Percentiles rank a stretch among this genome's conserved stretches.
Conservation (phyloP, 176 grass and related monocot genomes). For the Aegilops speltoides region DNA sequence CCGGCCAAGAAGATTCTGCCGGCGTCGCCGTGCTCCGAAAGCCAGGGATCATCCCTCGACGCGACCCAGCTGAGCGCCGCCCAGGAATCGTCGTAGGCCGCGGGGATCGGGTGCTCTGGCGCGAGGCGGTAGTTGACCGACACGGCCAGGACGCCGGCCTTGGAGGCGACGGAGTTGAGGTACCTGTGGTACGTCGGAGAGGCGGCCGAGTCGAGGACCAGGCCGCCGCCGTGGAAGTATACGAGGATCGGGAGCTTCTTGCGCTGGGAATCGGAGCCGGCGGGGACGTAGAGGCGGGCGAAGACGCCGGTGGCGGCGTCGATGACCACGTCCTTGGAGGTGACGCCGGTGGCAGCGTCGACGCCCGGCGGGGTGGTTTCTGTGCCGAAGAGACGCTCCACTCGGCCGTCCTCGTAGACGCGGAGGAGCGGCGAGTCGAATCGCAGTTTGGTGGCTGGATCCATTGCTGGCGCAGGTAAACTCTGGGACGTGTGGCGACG, state of each 20-base stretch:
- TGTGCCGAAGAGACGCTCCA: slow-evolving; percentile 45
- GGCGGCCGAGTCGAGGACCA: neutral
- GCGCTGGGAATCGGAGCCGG: neutral
- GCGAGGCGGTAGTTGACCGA: slow-evolving; percentile 67
- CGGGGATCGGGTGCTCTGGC: slow-evolving; percentile 57
- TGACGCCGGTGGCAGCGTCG: slow-evolving; percentile 26
- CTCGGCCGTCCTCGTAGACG: slow-evolving; percentile 32
- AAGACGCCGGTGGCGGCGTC: neutral
- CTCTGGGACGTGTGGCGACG: neutral
- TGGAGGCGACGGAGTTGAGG: neutral
- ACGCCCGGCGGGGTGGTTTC: slow-evolving; percentile 29
- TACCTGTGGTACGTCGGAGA: neutral
- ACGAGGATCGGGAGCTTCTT: neutral
- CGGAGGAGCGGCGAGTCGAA: slow-evolving; percentile 25
- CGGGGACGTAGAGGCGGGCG: neutral
- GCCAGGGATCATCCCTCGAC: neutral
- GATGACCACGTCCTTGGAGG: slow-evolving; percentile 10
- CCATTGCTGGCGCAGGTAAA: slow-evolving; percentile 1
- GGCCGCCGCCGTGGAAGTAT: slow-evolving; percentile 10
- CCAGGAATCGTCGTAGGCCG: slow-evolving; percentile 51
- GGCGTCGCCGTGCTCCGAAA: neutral
- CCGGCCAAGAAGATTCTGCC: neutral
- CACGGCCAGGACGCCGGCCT: slow-evolving; percentile 24
- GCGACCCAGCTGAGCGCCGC: slow-evolving; percentile 25
- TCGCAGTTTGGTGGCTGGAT: slow-evolving; percentile 24